Base-by-base conservation (phyloP, 208 protist species). In the Trypanosoma lewisi region DNA sequence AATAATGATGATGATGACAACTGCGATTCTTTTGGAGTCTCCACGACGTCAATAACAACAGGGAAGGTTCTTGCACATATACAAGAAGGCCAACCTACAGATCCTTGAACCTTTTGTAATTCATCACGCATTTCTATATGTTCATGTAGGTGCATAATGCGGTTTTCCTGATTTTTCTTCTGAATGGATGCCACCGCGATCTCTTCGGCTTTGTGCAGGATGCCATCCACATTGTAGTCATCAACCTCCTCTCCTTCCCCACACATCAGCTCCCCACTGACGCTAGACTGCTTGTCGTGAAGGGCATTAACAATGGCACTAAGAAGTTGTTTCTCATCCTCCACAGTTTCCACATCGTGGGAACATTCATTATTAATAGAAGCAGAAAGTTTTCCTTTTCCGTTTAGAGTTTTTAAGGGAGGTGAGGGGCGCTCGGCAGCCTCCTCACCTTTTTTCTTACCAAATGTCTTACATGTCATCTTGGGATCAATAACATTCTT, bases 91-190 rank as follows among this genome's bases (percentile, higher is more conserved):
- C 52, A 60, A 4, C 83, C 87, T 5, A 77, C 51, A 0, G 74
- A 58, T 42, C 68, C 70, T 42, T 63, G 58, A 17, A 73, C 31
- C 9, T 67, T 51, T 25, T 59, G 39, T 27, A 91, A 44, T 39
- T 71, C 61, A 12, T 58, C 59, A 21, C 70, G 73, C 48, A 94
- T 62, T 6, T 74, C 70, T 9, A 80, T 57, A 63, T 87, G 78
- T 51, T 85, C 78, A 61, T 91, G 82, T 19, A 89, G 62, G 59
- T 83, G 81, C 63, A 91, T 64, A 19, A 87, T 68, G 21, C 66
- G 27, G 34, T 73, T 67, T 14, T 61, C 75, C 0, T 72, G 56
- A 8, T 23, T 37, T 30, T 54, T 44, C 9, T 37, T 30, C n/a
- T 53, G 51, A 23, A 67, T 67, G 4, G 67, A 64, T 0, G 81